These are phyloP conservation scores for Limnanthes douglasii DNA, from an alignment of 345 rosid genomes.

Conservation along the genomic window DNA sequence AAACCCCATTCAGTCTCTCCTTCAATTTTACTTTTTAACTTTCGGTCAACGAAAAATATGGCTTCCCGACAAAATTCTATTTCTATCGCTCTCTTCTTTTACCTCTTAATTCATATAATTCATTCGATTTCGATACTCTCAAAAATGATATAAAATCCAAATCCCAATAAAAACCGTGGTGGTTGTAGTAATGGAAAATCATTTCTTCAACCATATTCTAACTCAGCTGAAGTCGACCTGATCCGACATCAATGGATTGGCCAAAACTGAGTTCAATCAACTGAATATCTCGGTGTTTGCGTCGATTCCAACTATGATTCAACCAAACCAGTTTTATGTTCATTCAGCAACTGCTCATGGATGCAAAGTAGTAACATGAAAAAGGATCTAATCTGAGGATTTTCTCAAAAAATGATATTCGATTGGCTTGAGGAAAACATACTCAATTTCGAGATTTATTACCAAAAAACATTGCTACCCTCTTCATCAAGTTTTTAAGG, in stretches of 20 bases:
- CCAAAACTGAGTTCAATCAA: conserved; percentile 55
- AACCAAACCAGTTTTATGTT: conserved; percentile 92
- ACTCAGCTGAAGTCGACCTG: conserved; percentile 89
- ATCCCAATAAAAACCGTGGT: conserved; percentile 94
- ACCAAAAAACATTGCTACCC: conserved; percentile 93
- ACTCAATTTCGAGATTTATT: conserved; percentile 76
- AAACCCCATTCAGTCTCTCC: too few species aligned
- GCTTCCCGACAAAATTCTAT: conserved; percentile 19
- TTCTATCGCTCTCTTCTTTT: conserved; percentile 20
- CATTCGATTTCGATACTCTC: conserved; percentile 17
- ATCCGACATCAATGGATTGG: conserved; percentile 78
- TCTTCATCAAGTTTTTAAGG: conserved; percentile 61
- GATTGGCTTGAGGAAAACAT: conserved; percentile 80
- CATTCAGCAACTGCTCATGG: conserved; percentile 99
- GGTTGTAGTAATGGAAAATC: conserved; percentile 90
- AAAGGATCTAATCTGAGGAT: conserved; percentile 75
- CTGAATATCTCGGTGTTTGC: conserved; percentile 78
- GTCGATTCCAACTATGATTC: conserved; percentile 92
- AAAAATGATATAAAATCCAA: conserved; percentile 28
- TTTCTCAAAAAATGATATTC: conserved; percentile 85
- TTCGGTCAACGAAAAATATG: conserved; percentile 13
- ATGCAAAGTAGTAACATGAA: conserved; percentile 65
- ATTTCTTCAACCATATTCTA: conserved; percentile 82
- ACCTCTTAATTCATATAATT: conserved; percentile 41
- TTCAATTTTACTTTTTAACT: too few species aligned